Conservation (phyloP, 2,329 filamentous ascomycete species). For the Trichoderma atroviride region DNA sequence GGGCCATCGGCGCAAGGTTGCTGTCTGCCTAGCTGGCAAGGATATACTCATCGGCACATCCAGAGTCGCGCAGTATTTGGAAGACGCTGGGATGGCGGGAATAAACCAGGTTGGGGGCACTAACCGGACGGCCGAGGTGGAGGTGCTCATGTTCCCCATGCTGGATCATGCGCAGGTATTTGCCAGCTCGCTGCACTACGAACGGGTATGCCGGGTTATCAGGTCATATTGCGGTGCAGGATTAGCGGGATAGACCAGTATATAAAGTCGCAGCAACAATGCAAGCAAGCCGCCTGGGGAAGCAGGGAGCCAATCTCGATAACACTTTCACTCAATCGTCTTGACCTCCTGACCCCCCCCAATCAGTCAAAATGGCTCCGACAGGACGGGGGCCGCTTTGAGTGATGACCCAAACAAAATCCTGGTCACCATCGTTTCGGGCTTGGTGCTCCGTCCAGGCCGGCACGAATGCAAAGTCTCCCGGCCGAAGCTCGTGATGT, state of each 20-base stretch:
- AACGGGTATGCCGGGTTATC: constrained; percentile 38
- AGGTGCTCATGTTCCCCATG: constrained; percentile 62
- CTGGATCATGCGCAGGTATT: constrained; percentile 68
- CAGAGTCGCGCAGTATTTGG: constrained; percentile 60
- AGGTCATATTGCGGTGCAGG: constrained; percentile 33
- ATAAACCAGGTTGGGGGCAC: constrained; percentile 6
- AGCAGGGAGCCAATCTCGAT: constrained; percentile 12
- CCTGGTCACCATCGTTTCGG: constrained; percentile 63
- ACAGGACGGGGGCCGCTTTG: constrained; percentile 63
- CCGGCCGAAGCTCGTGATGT: constrained; percentile 59
- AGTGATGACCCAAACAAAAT: constrained; percentile 67
- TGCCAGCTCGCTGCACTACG: constrained; percentile 40
- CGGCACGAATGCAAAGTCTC: constrained; percentile 72
- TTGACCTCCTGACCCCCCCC: constrained; percentile 54
- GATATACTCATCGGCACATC: constrained; percentile 68
- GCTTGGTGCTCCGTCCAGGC: constrained; percentile 72
- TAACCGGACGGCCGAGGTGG: constrained; percentile 41
- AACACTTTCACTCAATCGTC: constrained; percentile 27
- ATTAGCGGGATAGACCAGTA: constrained; percentile 15
- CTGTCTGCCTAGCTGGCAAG: constrained; percentile 59
- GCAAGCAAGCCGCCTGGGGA: constrained; percentile 6
- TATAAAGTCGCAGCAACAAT: constrained; percentile 7
- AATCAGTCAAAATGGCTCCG: constrained; percentile 64
- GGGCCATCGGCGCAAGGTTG: constrained; percentile 47
- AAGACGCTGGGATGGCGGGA: constrained; percentile 2